Evolutionary conservation across 1,284 basidiomycete genomes (phyloP), one percentile per base, ranked within the genome.

Genomic region (Marasmius fiardii): DNA sequence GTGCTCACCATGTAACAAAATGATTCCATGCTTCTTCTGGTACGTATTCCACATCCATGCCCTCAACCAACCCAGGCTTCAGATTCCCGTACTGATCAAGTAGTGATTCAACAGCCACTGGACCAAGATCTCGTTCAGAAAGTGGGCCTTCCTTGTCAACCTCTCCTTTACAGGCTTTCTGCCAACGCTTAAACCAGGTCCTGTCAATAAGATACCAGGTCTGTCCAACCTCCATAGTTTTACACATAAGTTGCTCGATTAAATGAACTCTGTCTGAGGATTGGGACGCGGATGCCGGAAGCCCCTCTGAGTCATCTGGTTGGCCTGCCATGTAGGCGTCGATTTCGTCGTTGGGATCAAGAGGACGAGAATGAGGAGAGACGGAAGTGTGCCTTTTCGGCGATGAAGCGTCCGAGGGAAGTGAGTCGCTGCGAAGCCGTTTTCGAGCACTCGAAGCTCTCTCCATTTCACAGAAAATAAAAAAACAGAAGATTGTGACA

Each of bases 131-230:
- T 39, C 77, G 71, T 68, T 88, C 85, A 33, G 76, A 71, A 23
- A 88, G 65, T 3, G 74, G 69, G 23, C 85, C 88, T 52, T 76
- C 81, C 69, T 92, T 92, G 72, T 85, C 83, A 20, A 77, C 68
- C 59, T 81, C 71, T 24, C 87, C 86, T 0, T 80, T 77, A 65
- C 85, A 88, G 7, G 88, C 89, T 61, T 81, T 81, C 59, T 79
- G 74, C 87, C 90, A 95, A 12, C 82, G 80, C 51, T 79, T 80
- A 71, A 81, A 90, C 93, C 93, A 95, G 12, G 66, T 63, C 48
- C 79, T 70, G 28, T 85, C 79, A 31, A 95, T 74, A 51, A 95
- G 72, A 70, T 85, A 93, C 92, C 92, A 95, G 2, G 77, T 85
- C 53, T 93, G 82, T 39, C 88, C 90, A 16, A 76, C 68, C 33